These are phyloP conservation scores for Antrodiella citrinella DNA, from an alignment of 768 basidiomycete species.

Conservation along the genomic window DNA sequence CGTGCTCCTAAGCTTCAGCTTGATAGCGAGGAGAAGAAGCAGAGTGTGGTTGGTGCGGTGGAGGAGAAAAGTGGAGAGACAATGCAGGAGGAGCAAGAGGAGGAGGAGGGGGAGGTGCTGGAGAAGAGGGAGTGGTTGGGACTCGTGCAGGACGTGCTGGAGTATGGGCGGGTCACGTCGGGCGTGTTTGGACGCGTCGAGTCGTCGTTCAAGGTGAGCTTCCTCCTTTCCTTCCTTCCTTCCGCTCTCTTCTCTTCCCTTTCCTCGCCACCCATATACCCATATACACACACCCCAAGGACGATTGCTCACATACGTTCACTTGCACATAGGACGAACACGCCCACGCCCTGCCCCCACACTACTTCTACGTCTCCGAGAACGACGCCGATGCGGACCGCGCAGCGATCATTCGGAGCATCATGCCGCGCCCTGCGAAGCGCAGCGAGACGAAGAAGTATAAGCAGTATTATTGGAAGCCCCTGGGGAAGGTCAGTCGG, in stretches of 20 bases:
- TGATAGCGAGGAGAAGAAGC: no score
- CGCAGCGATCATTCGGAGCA: slow-evolving; percentile 54
- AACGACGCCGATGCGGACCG: slow-evolving; percentile 62
- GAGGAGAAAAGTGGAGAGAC: background rate
- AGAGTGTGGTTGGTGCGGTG: slow-evolving; percentile 12
- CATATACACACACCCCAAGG: no score
- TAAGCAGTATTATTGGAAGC: slow-evolving; percentile 79
- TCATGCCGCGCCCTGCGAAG: slow-evolving; percentile 73
- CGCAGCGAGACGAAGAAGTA: slow-evolving; percentile 74
- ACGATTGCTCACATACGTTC: no score
- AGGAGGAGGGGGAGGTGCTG: no score
- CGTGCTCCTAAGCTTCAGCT: background rate
- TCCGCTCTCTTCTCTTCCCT: no score
- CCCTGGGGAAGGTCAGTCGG: slow-evolving; percentile 59
- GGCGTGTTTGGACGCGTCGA: slow-evolving; percentile 72
- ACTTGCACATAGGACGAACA: slow-evolving; percentile 29
- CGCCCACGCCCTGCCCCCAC: slow-evolving; percentile 45
- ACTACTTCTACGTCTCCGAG: slow-evolving; percentile 76
- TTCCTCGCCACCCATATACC: slow-evolving; percentile 1
- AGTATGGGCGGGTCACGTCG: slow-evolving; percentile 33
- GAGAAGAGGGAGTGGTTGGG: slow-evolving; percentile 34
- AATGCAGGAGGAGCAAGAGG: background rate
- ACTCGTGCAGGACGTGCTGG: slow-evolving; percentile 43
- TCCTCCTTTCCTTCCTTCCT: no score
- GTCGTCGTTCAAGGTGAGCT: slow-evolving; percentile 33